Evolutionary conservation across 352 stramenopile genomes (phyloP).

Genomic region (Phytophthora podocarpi): DNA sequence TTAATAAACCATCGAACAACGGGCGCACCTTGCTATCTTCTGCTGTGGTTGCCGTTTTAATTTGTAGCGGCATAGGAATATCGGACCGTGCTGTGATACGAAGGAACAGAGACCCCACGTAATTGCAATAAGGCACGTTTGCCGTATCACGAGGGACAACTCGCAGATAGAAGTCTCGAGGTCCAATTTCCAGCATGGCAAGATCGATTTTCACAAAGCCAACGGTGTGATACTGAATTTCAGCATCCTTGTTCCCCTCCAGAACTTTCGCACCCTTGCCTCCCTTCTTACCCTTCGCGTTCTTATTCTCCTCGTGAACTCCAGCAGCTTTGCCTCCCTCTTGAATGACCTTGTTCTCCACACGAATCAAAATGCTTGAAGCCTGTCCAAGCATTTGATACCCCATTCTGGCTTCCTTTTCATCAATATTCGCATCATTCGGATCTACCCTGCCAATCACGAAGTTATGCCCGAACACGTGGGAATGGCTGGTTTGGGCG

Average conservation of each 20-base stretch:
- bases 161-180: constrained; percentile 44
- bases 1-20: constrained; percentile 27
- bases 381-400: constrained; percentile 36
- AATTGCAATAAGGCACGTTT: constrained; percentile 56
- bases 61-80: neutral
- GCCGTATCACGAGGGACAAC: constrained; percentile 43
- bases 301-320: too few species aligned
- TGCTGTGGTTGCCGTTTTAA: neutral
- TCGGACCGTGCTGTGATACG: constrained; percentile 24
- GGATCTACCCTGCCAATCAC: constrained; percentile 25
- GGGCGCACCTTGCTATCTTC: neutral
- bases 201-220: constrained; percentile 63
- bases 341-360: constrained; percentile 31
- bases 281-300: neutral
- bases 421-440: neutral
- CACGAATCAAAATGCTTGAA: constrained; percentile 52
- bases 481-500: too few species aligned
- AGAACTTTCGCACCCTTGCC: constrained; percentile 11
- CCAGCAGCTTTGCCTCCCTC: too few species aligned
- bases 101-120: constrained; percentile 49
- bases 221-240: constrained; percentile 24
- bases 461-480: too few species aligned
- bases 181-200: constrained; percentile 36
- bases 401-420: constrained; percentile 9
- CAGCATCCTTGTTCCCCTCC: neutral